phyloP scores from a whole-genome alignment of 495 filamentous ascomycete species.

The Aspergillus wentii region DNA sequence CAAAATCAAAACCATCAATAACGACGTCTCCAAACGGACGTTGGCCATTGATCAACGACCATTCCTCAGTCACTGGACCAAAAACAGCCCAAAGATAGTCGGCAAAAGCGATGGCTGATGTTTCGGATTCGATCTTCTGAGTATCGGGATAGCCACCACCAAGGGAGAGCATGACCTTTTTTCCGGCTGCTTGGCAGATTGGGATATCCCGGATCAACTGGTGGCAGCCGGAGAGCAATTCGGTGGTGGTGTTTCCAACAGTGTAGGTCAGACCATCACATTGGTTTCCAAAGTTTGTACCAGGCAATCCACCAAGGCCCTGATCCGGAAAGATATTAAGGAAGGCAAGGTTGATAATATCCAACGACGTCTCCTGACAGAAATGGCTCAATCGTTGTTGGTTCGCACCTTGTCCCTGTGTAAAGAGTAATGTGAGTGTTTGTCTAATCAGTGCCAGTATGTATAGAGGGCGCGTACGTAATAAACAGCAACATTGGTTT shows the following conservation, averaged over 20 bases:
- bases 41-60: constrained; percentile 27
- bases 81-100: constrained; percentile 61
- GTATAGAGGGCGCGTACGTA: constrained; percentile 48
- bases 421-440: too few relatives aligned
- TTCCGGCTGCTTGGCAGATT: constrained; percentile 58
- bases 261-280: constrained; percentile 49
- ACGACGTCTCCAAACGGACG: constrained; percentile 58
- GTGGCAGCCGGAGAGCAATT: constrained; percentile 42
- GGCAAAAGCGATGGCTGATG: constrained; percentile 44
- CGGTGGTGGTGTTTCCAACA: constrained; percentile 18
- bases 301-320: constrained; percentile 48
- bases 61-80: constrained; percentile 43
- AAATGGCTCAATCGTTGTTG: constrained; percentile 48
- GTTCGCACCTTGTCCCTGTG: constrained; percentile 47
- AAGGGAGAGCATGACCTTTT: constrained; percentile 63
- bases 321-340: constrained; percentile 59
- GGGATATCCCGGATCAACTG: constrained; percentile 58
- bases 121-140: constrained; percentile 29
- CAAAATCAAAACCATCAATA: constrained; percentile 71
- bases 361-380: constrained; percentile 53
- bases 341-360: constrained; percentile 66
- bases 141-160: constrained; percentile 47
- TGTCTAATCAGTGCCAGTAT: too few relatives aligned
- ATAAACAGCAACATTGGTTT: constrained; percentile 61
- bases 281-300: constrained; percentile 62